phyloP scores from a whole-genome alignment of 257 asterid species.

The Phtheirospermum japonicum region DNA sequence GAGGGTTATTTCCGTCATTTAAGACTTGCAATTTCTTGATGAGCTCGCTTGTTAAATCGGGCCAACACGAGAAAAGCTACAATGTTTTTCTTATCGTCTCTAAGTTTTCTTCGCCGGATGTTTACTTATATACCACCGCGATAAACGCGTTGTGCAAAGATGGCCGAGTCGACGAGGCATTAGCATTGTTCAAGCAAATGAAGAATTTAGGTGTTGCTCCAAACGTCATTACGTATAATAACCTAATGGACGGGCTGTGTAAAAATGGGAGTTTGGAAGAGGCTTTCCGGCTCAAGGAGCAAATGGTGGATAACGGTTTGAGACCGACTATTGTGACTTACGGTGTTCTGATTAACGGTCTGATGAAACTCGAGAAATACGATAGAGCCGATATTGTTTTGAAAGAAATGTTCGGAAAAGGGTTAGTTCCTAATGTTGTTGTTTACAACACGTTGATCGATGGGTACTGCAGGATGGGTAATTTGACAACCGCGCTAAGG shows the following conservation, averaged over 20 bases:
- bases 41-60: conserved; percentile 68
- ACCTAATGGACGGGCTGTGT: conserved; percentile 71
- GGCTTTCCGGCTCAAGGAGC: conserved; percentile 59
- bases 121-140: conserved; percentile 66
- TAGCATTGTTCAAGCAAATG: conserved; percentile 57
- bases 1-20: conserved; percentile 65
- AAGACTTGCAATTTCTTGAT: conserved; percentile 70
- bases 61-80: conserved; percentile 49
- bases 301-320: conserved; percentile 59
- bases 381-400: conserved; percentile 55
- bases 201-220: conserved; percentile 56
- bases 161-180: conserved; percentile 58
- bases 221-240: conserved; percentile 71
- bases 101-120: conserved; percentile 50
- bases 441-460: conserved; percentile 70
- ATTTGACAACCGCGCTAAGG: conserved; percentile 47
- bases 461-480: conserved; percentile 69
- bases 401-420: conserved; percentile 63
- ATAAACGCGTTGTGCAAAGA: conserved; percentile 70
- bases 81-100: conserved; percentile 58
- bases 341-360: conserved; percentile 63
- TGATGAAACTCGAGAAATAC: conserved; percentile 55
- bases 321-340: conserved; percentile 64
- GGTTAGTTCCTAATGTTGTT: conserved; percentile 56
- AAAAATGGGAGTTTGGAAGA: conserved; percentile 48